Conservation (phyloP, 2,329 filamentous ascomycete genomes). For the Fusarium dlaminii region DNA sequence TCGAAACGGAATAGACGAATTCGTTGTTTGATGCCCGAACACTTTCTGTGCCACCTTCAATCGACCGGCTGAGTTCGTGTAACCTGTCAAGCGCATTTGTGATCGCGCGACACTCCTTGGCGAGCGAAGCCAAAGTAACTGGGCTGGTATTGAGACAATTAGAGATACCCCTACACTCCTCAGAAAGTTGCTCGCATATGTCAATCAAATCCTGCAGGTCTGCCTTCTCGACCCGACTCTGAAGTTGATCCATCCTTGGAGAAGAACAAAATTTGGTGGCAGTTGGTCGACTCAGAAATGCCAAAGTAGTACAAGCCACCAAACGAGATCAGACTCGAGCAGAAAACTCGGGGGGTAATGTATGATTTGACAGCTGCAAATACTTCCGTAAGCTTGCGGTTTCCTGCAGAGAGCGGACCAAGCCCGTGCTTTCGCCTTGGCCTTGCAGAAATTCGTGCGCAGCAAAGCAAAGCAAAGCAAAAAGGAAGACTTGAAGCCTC, state of each 20-base stretch:
- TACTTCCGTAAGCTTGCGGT: constrained; percentile 11
- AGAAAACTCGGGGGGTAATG: constrained; percentile 31
- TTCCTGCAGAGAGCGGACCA: constrained; percentile 20
- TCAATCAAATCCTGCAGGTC: constrained; percentile 40
- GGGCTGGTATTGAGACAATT: constrained; percentile 44
- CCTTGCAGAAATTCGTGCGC: constrained; percentile 22
- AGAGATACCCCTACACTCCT: constrained; percentile 39
- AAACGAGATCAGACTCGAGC: neutral
- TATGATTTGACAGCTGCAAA: constrained; percentile 27
- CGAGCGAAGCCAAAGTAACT: constrained; percentile 37
- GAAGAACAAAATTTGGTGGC: constrained; percentile 4
- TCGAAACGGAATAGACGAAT: constrained; percentile 41
- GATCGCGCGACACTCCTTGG: constrained; percentile 41
- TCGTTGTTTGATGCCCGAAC: constrained; percentile 40
- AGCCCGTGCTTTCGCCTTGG: constrained; percentile 36
- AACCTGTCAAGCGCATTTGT: constrained; percentile 42
- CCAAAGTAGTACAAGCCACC: constrained; percentile 10
- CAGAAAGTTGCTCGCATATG: constrained; percentile 40
- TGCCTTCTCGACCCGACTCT: constrained; percentile 37
- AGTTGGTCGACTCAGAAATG: constrained; percentile 15
- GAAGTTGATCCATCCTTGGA: constrained; percentile 38
- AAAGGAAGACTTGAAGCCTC: constrained; percentile 23
- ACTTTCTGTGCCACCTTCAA: constrained; percentile 27
- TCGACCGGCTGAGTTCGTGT: constrained; percentile 37
- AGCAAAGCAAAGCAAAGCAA: neutral